Evolutionary conservation across 2,329 filamentous ascomycete species (phyloP), one percentile per base, ranked within the genome.

Genomic region (Xylaria digitata): DNA sequence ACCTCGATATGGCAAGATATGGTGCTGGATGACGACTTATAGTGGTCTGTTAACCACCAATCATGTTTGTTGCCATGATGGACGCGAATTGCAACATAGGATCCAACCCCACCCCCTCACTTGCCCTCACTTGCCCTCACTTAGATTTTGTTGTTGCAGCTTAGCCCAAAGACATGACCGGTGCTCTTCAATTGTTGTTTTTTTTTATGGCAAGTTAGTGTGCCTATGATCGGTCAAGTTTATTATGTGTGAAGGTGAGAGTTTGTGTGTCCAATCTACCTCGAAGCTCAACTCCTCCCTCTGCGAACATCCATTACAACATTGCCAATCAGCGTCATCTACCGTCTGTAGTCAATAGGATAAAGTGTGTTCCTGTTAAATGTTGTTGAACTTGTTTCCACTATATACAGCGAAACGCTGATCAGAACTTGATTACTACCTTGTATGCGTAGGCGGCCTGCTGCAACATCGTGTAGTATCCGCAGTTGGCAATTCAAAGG

Each of bases 21-120:
- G 53, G 19, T 23, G 30, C 11, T 7, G 21, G 53, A 30, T 55
- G 53, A 43, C 53, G 53, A 55, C 37, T 26, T 11, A 37, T 37
- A 9, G 34, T 37, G 34, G 34, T 40, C 2, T n/a, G 11, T 40
- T 8, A 6, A 13, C 52, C 21, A 40, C 43, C 26, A 52, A 45
- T 15, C 2, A 61, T 66, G 53, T 66, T 63, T 66, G 53, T 66
- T 63, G 48, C 46, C 53, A 58, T 66, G 40, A 52, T 58, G 53
- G 49, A 40, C 55, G 40, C 43, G 13, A 50, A 63, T 63, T 23
- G 46, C 64, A 66, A 54, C 53, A 63, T 49, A 37, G 58, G 46
- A 40, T 59, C 49, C 3, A 3, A 43, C 43, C 21, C 53, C 23
- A 13, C 8, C 53, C 23, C n/a, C 8, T 19, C 19, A 40, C 11